Conservation (phyloP, 1,284 basidiomycete species). For the Singerocomus rubriflavus region DNA sequence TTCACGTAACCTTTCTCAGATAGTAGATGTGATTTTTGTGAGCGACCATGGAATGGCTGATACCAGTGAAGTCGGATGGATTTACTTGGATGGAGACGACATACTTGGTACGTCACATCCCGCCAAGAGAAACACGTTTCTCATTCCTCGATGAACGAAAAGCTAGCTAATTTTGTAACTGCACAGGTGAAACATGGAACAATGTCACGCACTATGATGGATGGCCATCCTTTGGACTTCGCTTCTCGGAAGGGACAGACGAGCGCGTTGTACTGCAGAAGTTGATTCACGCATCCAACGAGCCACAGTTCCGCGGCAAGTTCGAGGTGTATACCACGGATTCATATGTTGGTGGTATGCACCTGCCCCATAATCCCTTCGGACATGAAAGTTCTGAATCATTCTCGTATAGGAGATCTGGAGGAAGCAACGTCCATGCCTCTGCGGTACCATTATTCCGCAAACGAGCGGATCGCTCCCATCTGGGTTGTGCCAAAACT, state of each 20-base stretch:
- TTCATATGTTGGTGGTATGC: constrained; percentile 35
- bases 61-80: constrained; percentile 69
- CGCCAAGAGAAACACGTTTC: neutral
- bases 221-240: constrained; percentile 83
- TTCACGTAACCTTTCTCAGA: constrained; percentile 72
- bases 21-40: constrained; percentile 88
- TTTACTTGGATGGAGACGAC: constrained; percentile 74
- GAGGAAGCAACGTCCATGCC: constrained; percentile 57
- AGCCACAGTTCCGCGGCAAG: constrained; percentile 38
- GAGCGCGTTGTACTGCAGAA: constrained; percentile 51
- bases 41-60: constrained; percentile 94
- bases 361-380: neutral
- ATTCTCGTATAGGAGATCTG: constrained; percentile 14
- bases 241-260: constrained; percentile 65
- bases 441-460: constrained; percentile 69
- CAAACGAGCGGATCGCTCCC: constrained; percentile 76
- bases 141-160: neutral
- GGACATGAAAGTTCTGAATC: neutral
- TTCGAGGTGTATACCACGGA: constrained; percentile 79
- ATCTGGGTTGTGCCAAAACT: constrained; percentile 82
- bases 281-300: constrained; percentile 46
- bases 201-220: constrained; percentile 41
- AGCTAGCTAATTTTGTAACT: neutral
- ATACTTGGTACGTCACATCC: constrained; percentile 48
- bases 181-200: constrained; percentile 26